Percentiles rank a stretch among this genome's conserved stretches.
Conservation (phyloP, 306 rosid genomes). For the Canavalia ensiformis region DNA sequence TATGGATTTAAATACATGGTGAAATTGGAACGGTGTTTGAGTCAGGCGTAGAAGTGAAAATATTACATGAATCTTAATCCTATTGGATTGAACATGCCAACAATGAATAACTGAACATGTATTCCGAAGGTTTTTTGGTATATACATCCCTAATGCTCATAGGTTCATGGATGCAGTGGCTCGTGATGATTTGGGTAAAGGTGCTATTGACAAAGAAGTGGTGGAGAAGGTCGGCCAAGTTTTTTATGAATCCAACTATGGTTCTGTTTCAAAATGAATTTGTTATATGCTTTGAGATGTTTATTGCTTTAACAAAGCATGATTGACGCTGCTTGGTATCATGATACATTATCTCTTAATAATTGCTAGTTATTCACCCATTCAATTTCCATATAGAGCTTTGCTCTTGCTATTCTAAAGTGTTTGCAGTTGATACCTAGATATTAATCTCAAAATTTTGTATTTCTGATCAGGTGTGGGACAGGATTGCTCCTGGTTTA, state of each 20-base stretch:
- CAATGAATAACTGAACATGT: constrained; percentile 22
- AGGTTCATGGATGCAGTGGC: constrained; percentile 67
- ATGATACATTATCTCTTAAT: background rate
- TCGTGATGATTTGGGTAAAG: constrained; percentile 68
- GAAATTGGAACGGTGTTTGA: constrained; percentile 24
- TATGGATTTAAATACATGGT: constrained; percentile 17
- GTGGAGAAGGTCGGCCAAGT: constrained; percentile 80
- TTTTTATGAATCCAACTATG: constrained; percentile 30
- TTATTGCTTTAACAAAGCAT: constrained; percentile 35
- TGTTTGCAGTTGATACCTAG: constrained; percentile 37
- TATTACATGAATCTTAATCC: constrained; percentile 36
- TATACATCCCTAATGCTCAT: constrained; percentile 47
- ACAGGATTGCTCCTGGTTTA: constrained; percentile 91
- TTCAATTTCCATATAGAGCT: background rate
- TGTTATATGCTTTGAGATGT: constrained; percentile 40
- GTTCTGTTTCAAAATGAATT: constrained; percentile 17
- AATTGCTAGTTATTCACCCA: constrained; percentile 31
- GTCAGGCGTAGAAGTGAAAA: constrained; percentile 24
- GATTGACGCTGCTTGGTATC: constrained; percentile 27
- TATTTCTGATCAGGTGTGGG: constrained; percentile 81
- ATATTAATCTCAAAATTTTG: constrained; percentile 23
- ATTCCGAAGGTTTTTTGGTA: constrained; percentile 28
- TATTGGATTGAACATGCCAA: constrained; percentile 36
- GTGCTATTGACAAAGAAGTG: constrained; percentile 79
- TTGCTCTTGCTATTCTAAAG: constrained; percentile 28